phyloP scores from a whole-genome alignment of 129 eudicot genomes.

The Pseudognaphalium luteoalbum region DNA sequence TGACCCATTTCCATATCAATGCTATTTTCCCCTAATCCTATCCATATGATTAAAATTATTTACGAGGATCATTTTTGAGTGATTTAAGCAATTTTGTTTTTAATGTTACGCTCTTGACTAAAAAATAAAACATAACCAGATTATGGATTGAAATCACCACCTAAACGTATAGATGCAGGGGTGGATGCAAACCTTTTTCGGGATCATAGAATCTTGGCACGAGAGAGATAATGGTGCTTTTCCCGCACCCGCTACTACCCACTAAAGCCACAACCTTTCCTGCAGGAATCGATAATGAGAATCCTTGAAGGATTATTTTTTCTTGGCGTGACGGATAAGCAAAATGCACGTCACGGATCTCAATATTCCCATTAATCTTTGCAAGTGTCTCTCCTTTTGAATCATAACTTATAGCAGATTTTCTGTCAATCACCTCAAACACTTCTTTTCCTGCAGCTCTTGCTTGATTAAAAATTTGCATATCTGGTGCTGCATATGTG shows the following conservation, averaged over 20 bases:
- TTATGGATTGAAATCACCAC: background rate
- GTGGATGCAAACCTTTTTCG: slow-evolving; percentile 45
- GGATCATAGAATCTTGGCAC: slow-evolving; percentile 82
- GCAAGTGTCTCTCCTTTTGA: slow-evolving; percentile 48
- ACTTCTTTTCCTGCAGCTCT: slow-evolving; percentile 90
- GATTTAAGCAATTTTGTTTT: background rate
- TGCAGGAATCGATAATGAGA: slow-evolving; percentile 75
- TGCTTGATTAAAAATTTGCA: slow-evolving; percentile 89
- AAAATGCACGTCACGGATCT: slow-evolving; percentile 57
- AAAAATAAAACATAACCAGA: background rate
- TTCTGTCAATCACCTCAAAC: slow-evolving; percentile 67
- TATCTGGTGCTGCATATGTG: slow-evolving; percentile 83
- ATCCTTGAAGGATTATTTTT: slow-evolving; percentile 62
- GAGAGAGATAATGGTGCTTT: slow-evolving; percentile 84
- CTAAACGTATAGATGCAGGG: background rate
- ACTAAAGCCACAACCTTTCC: slow-evolving; percentile 83
- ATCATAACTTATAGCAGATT: slow-evolving; percentile 49
- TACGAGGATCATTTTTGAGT: background rate
- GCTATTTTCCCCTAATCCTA: no score
- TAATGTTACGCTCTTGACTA: background rate
- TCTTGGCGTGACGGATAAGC: slow-evolving; percentile 77
- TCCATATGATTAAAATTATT: background rate
- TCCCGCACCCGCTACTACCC: slow-evolving; percentile 89
- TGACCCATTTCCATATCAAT: no score
- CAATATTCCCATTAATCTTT: slow-evolving; percentile 58